A percentile compares a stretch with the other conserved stretches of the same genome.
Conservation (phyloP, 2,329 filamentous ascomycete species). For the Colletotrichum sp. region DNA sequence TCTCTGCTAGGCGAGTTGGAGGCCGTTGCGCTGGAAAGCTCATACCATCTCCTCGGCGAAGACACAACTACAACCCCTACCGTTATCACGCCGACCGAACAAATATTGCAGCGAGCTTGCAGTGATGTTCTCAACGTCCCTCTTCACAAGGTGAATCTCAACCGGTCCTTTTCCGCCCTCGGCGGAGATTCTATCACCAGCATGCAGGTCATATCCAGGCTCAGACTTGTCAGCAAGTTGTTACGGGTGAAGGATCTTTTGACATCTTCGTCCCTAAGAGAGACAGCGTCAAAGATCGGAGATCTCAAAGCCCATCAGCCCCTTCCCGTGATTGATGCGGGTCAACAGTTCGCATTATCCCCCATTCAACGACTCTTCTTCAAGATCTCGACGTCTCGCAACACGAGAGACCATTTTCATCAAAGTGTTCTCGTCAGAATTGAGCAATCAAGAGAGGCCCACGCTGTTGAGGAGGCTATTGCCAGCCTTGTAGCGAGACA, state of each 20-base stretch:
- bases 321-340: background rate
- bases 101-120: background rate
- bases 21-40: background rate
- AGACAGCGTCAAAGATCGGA: background rate
- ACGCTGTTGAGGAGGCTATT: background rate
- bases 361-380: slow-evolving; percentile 8
- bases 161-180: background rate
- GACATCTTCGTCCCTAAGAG: background rate
- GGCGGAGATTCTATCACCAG: slow-evolving; percentile 9
- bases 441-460: background rate
- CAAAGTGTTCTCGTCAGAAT: background rate
- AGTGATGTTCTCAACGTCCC: background rate
- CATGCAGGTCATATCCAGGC: background rate
- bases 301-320: background rate
- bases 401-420: background rate
- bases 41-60: background rate
- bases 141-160: background rate
- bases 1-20: slow-evolving; percentile 9
- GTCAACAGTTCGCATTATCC: background rate
- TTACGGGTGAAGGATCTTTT: background rate
- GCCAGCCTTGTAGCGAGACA: background rate
- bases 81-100: background rate
- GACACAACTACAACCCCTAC: background rate
- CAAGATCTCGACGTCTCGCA: background rate
- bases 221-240: background rate